Base-by-base conservation (phyloP, 208 protist species). In the Trypanosoma rangeli region DNA sequence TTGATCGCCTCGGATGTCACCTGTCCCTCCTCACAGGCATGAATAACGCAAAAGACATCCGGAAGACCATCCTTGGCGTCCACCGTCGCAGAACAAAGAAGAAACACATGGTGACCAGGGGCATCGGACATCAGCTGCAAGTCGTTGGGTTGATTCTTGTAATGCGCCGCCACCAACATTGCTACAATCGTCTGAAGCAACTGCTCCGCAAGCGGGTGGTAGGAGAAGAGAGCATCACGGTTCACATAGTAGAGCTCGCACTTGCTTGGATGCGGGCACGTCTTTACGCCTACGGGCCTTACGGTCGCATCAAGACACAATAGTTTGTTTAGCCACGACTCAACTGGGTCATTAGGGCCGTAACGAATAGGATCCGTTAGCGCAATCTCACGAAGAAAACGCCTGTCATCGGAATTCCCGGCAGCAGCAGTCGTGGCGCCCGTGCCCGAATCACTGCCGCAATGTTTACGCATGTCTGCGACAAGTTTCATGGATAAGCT, bases 101-200 rank as follows among this genome's bases (percentile, higher is more conserved):
- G 96, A 78, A 99, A 99, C 8, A 99, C 62, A 64, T 98, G 93
- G 70, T 99, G 99, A 22, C 97, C 95, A 7, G 99, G 99, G 0
- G 99, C 98, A 80, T 99, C 99, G 8, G 97, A 97, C 61, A 99
- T 90, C 20, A 99, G 83, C 74, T 99, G 97, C 1, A 99, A 75
- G 73, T 99, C 99, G 82, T 99, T 99, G 2, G 99, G 99, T 57
- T 98, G 93, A 78, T 99, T 99, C 78, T 99, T 99, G 87, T 99
- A 99, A 78, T 99, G 98, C 26, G 93, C 97, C 0, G 95, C 87
- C 12, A 98, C 96, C 49, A 98, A 97, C 28, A 99, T 81, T 0
- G 94, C 81, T 79, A 99, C 93, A 65, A 99, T 86, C 9, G 92
- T 81, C 83, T 99, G 97, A 20, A 99, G 84, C 62, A 99, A 92